Percentiles rank a stretch among this genome's conserved stretches.
These are phyloP conservation scores for Colletotrichum euphorbiae DNA, from an alignment of 2,329 filamentous ascomycete species.

Conservation along the genomic window DNA sequence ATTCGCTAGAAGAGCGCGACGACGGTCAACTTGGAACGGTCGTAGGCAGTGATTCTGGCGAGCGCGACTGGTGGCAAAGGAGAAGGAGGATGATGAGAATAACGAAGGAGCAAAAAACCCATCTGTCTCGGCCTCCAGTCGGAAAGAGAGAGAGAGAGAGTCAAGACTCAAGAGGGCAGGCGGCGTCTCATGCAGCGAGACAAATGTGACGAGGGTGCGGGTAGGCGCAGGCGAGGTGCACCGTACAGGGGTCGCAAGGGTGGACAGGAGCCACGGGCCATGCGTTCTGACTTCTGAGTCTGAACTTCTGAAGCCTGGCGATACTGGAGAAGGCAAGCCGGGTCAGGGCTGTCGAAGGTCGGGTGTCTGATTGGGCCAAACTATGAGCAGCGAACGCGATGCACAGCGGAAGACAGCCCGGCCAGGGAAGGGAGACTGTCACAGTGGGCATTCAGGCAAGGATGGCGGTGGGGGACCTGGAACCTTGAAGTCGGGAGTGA, in stretches of 20 bases:
- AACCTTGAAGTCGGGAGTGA: not conserved
- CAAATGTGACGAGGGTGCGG: slow-evolving; percentile 28
- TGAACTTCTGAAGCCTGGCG: slow-evolving; percentile 4
- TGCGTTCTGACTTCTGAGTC: not conserved
- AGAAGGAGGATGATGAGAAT: not conserved
- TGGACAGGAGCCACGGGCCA: not conserved
- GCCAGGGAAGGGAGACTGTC: slow-evolving; percentile 5
- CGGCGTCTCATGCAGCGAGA: slow-evolving; percentile 30
- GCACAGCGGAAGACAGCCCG: slow-evolving; percentile 8
- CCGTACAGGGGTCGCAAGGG: slow-evolving; percentile 17
- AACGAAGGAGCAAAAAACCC: slow-evolving; percentile 16
- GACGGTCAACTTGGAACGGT: not conserved
- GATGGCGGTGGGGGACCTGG: slow-evolving; percentile 5
- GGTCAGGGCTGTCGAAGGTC: not conserved
- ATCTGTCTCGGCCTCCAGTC: slow-evolving; percentile 25
- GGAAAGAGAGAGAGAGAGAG: slow-evolving; percentile 6
- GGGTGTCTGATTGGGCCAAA: not conserved
- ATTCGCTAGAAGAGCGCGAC: not conserved
- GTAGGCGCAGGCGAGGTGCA: slow-evolving; percentile 24
- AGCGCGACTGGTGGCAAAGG: not conserved
- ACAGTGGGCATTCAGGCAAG: not conserved
- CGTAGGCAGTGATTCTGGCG: not conserved
- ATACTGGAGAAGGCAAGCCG: not conserved
- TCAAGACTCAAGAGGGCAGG: slow-evolving; percentile 4
- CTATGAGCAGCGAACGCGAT: slow-evolving; percentile 6